Percentiles rank a stretch among this genome's conserved stretches.
phyloP scores from a whole-genome alignment of 805 yeast species.

The Sporopachydermia quercuum region DNA sequence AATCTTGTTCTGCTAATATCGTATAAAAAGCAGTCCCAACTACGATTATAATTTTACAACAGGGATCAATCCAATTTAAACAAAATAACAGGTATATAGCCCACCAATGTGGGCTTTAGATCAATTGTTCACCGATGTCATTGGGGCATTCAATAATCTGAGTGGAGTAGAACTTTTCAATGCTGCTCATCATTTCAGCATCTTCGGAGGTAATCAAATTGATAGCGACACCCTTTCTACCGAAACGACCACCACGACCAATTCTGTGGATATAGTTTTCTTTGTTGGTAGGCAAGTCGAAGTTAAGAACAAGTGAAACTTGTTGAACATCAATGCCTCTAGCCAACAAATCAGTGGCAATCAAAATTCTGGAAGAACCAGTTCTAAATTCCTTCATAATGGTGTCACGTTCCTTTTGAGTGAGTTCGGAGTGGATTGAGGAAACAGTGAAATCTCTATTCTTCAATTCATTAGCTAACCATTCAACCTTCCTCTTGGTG shows the following conservation, averaged over 20 bases:
- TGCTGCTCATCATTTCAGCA: constrained; percentile 57
- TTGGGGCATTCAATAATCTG: constrained; percentile 89
- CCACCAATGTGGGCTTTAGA: too few relatives aligned
- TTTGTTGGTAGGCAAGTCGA: constrained; percentile 79
- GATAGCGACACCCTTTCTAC: constrained; percentile 96
- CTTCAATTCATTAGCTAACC: constrained; percentile 59
- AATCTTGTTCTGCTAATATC: too few relatives aligned
- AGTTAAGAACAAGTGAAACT: constrained; percentile 87
- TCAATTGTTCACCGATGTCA: constrained; percentile 39
- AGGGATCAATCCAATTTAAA: too few relatives aligned
- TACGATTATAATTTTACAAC: too few relatives aligned
- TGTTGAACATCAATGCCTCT: constrained; percentile 98
- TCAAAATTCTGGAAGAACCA: constrained; percentile 85
- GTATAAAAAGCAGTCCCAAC: too few relatives aligned
- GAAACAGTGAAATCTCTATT: constrained; percentile 81
- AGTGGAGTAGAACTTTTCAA: constrained; percentile 80
- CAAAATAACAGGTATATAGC: too few relatives aligned
- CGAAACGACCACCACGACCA: constrained; percentile 97
- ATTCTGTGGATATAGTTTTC: constrained; percentile 96
- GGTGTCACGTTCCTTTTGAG: constrained; percentile 84
- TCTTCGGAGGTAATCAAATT: constrained; percentile 82
- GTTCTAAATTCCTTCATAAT: constrained; percentile 94
- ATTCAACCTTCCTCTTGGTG: constrained; percentile 88
- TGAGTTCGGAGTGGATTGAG: constrained; percentile 93
- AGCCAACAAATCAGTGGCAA: constrained; percentile 91